Conservation (phyloP, 139 green algal species). For the Volvox africanus region DNA sequence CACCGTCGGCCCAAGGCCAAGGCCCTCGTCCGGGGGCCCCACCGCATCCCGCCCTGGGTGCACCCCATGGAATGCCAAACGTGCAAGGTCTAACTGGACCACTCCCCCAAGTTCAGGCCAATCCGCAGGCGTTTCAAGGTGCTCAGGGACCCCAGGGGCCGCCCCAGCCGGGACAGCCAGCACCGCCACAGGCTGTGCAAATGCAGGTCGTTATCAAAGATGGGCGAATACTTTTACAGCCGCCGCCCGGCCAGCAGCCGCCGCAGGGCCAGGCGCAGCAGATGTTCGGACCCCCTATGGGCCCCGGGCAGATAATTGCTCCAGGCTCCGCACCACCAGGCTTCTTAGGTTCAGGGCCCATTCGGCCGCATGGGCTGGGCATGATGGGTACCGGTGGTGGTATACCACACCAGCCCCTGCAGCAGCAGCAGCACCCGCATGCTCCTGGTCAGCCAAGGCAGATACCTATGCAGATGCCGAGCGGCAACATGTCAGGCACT, state of each 20-base stretch:
- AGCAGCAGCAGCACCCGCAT: too few relatives aligned
- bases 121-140: neutral
- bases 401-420: too few relatives aligned
- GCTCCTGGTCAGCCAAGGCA: too few relatives aligned
- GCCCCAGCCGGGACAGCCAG: neutral
- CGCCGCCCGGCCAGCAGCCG: neutral
- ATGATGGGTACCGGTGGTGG: slow-evolving; percentile 12
- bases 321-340: neutral
- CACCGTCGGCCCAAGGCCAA: neutral
- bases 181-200: neutral
- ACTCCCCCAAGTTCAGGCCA: neutral
- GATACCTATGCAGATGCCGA: neutral
- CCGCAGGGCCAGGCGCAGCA: neutral
- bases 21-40: neutral
- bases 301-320: neutral
- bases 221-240: slow-evolving; percentile 1
- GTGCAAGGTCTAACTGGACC: neutral
- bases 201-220: slow-evolving; percentile 9
- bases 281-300: neutral
- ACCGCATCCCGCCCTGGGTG: neutral
- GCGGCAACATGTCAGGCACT: neutral
- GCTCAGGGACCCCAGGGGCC: neutral
- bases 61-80: neutral
- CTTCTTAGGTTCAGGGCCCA: neutral
- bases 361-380: neutral